phyloP scores from a whole-genome alignment of 2,329 filamentous ascomycete species.

The Talaromyces sp. region DNA sequence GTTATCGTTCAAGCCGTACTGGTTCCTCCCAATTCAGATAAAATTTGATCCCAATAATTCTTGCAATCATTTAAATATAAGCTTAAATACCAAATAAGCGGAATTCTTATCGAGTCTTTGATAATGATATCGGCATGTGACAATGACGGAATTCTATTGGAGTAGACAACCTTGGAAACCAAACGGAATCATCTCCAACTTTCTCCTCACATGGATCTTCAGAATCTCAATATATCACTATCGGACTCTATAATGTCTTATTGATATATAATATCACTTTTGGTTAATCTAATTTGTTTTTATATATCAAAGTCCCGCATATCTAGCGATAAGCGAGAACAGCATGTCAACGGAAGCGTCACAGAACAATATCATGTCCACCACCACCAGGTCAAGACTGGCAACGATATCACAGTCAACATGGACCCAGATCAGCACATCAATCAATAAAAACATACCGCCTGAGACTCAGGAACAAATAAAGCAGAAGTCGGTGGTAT shows the following conservation, averaged over 20 bases:
- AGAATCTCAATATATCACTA: neutral
- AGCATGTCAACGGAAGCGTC: constrained; percentile 1
- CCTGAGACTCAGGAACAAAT: constrained; percentile 60
- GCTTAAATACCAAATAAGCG: neutral
- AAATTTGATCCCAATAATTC: neutral
- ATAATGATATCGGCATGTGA: constrained; percentile 3
- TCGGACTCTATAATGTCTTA: neutral
- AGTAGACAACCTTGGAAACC: neutral
- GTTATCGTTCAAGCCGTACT: neutral
- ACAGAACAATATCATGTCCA: constrained; percentile 7
- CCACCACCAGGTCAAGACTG: constrained; percentile 3
- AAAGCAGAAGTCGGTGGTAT: constrained; percentile 54
- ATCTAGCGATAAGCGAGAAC: neutral
- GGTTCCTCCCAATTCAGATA: neutral
- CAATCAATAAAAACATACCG: constrained; percentile 56
- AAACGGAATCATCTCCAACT: neutral
- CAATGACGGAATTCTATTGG: constrained; percentile 9
- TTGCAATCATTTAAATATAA: neutral
- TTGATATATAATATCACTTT: neutral
- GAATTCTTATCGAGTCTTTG: neutral
- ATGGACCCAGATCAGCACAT: neutral
- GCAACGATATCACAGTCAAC: constrained; percentile 12
- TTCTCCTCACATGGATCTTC: neutral
- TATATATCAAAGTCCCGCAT: neutral
- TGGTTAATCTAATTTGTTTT: too few relatives aligned